These are phyloP conservation scores for Tolypocladium inflatum DNA, from an alignment of 2,329 filamentous ascomycete genomes.

Conservation along the genomic window DNA sequence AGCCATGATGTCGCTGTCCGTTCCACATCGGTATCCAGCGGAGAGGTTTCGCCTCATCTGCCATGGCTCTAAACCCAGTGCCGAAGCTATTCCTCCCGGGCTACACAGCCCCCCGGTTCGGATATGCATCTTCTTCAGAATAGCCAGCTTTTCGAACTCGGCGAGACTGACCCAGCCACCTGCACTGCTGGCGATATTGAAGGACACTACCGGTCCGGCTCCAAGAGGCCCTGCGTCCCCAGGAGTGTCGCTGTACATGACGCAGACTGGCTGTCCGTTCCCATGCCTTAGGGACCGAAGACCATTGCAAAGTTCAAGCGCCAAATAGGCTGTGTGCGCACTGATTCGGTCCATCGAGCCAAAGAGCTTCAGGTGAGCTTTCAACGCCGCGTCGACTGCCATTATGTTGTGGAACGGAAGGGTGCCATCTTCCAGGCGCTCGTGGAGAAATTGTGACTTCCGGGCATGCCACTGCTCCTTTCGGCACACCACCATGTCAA, in stretches of 20 bases:
- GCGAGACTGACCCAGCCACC: conserved; percentile 71
- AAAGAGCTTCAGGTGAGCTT: conserved; percentile 60
- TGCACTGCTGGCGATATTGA: conserved; percentile 64
- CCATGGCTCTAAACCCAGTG: conserved; percentile 64
- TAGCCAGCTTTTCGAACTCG: conserved; percentile 81
- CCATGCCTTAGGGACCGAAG: conserved; percentile 55
- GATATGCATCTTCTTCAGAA: conserved; percentile 70
- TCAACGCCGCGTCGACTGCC: conserved; percentile 66
- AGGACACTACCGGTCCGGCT: conserved; percentile 70
- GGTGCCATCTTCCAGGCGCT: conserved; percentile 83
- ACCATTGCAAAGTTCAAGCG: conserved; percentile 45
- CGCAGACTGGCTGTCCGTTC: conserved; percentile 57
- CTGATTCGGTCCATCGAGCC: conserved; percentile 61
- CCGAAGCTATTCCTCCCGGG: conserved; percentile 71
- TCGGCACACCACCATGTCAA: conserved; percentile 76
- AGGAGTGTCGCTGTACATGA: conserved; percentile 45
- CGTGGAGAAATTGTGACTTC: conserved; percentile 65
- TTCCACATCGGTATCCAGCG: conserved; percentile 74
- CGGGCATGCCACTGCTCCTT: conserved; percentile 75
- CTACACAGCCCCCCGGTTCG: conserved; percentile 88
- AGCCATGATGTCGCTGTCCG: conserved; percentile 69
- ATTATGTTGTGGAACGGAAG: conserved; percentile 85
- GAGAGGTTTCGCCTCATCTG: conserved; percentile 82
- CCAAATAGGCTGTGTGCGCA: conserved; percentile 59
- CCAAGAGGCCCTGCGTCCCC: conserved; percentile 16